Evolutionary conservation across 78 protist genomes (phyloP).

Genomic region (Pigoraptor vietnamica): DNA sequence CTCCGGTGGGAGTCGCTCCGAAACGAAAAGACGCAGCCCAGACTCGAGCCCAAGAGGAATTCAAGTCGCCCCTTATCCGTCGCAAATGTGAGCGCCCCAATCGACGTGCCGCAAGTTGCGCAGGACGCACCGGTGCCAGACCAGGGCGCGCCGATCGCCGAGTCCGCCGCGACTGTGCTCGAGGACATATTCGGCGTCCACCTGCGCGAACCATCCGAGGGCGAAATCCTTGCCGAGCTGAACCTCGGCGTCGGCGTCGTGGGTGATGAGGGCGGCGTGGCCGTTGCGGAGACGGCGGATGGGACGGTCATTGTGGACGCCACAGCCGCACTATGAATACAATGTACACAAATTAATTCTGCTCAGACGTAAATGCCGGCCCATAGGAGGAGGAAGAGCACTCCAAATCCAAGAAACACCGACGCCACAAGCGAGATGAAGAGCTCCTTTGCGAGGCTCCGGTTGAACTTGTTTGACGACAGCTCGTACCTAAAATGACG

Average conservation of each 20-base stretch:
- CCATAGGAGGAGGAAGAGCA: neutral
- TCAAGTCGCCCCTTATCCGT: no score
- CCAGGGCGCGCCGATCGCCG: neutral
- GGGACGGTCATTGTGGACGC: no score
- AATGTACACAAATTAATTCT: no score
- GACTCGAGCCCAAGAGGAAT: no score
- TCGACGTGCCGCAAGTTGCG: no score
- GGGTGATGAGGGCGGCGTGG: neutral
- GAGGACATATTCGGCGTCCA: neutral
- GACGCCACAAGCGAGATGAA: neutral
- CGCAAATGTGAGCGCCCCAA: no score
- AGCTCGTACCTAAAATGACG: neutral
- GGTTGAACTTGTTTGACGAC: neutral
- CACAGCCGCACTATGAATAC: no score
- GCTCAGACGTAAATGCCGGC: conserved; percentile 1
- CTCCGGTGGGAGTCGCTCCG: neutral
- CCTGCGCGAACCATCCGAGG: neutral
- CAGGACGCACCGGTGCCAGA: neutral
- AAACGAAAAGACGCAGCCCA: neutral
- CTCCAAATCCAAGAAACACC: neutral
- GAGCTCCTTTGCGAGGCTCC: neutral
- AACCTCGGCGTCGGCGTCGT: neutral
- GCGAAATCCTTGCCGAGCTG: neutral
- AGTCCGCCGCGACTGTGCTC: neutral
- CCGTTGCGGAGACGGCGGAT: neutral